Evolutionary conservation across 2,329 filamentous ascomycete genomes (phyloP), one percentile per base, ranked within the genome.

Genomic region (Fusarium acutatum): DNA sequence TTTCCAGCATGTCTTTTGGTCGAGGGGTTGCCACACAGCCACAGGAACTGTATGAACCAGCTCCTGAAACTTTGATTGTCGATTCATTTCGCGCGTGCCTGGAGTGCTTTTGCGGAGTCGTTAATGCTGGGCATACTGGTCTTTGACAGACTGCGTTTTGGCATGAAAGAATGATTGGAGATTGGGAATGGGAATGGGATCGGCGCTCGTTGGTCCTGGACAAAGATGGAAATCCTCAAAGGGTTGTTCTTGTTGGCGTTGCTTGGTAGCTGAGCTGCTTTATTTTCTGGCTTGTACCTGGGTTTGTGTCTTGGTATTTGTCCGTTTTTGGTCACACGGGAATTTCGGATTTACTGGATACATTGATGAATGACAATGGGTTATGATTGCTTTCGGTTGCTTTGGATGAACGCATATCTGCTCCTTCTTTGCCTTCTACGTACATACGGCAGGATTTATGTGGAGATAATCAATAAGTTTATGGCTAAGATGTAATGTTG

Each of bases 241-340:
- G 37, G 64, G 46, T 47, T 50, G 61, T 40, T 43, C 30, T 66
- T 60, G 50, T 50, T 53, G 72, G 72, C 72, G 72, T 74, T 72
- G 30, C 44, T 44, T 28, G 57, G 47, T 32, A 53, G 41, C 47
- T 26, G 40, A 47, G 18, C 26, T 34, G 52, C 30, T 34, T 60
- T 37, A 26, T 34, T 38, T 40, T 58, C 35, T 60, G 44, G 60
- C 58, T 37, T 47, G 43, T 41, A 20, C n/a, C 28, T 26, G 44
- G 44, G 34, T 40, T 58, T 46, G 34, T 59, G 44, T 41, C n/a
- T 50, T 46, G 28, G n/a, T n/a, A 56, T 57, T 63, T 40, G 20
- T 30, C 17, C 34, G 30, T 59, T 34, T 53, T 53, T 49, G 43
- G 28, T 32, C n/a, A 59, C 35, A 22, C 18, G 52, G n/a, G 56